Conservation (phyloP, 257 asterid species). For the Plectranthus barbatus region DNA sequence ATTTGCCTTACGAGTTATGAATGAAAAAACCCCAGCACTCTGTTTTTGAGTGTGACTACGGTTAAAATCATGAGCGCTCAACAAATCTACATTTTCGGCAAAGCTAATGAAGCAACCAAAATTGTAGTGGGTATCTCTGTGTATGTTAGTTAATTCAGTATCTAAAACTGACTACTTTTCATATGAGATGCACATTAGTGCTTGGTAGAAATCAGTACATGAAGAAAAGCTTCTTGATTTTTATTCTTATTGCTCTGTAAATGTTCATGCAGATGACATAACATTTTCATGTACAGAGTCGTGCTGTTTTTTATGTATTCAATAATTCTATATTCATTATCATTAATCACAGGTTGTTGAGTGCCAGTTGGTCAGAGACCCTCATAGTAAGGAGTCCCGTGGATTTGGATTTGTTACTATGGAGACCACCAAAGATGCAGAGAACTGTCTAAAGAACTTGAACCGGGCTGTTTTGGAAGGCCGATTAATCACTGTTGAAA, state of each 20-base stretch:
- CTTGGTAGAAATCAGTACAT: background rate
- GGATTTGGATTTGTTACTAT: conserved; percentile 20
- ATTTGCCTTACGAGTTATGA: background rate
- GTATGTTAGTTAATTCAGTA: background rate
- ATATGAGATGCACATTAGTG: background rate
- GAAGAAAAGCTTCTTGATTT: background rate
- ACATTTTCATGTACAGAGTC: background rate
- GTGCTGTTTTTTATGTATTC: background rate
- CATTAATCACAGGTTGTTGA: conserved; percentile 6
- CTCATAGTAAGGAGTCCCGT: conserved; percentile 22
- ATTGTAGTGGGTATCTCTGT: background rate
- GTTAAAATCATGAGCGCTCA: background rate
- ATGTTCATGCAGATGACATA: background rate
- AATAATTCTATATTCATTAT: background rate
- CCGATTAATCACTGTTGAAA: conserved; percentile 16
- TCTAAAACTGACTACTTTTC: background rate
- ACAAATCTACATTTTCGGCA: background rate
- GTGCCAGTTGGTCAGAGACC: conserved; percentile 19
- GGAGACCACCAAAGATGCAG: conserved; percentile 11
- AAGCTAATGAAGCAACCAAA: background rate
- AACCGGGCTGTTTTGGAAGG: conserved; percentile 21
- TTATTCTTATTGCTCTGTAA: background rate
- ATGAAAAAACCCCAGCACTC: background rate
- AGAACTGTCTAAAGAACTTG: conserved; percentile 7
- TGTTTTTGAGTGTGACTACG: background rate